Base-by-base conservation (phyloP, 306 rosid species). In the Quercus robur region DNA sequence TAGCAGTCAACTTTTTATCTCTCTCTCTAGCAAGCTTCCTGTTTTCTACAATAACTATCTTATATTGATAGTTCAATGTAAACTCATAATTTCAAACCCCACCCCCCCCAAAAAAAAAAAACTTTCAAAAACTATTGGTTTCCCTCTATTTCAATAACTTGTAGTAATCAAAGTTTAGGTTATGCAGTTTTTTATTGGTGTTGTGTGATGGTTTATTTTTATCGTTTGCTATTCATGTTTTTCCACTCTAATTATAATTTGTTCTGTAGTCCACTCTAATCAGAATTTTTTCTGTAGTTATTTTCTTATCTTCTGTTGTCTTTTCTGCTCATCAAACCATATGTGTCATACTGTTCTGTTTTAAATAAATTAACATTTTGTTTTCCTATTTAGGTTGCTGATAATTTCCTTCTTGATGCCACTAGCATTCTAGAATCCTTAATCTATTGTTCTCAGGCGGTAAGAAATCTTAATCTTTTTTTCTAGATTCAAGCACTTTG, bases 401-500 rank as follows among this genome's bases (percentile, higher is more conserved):
- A 96, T 86, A 89, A 96, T 82, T 86, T 96, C 81, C 99, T 96
- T 86, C 98, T 93, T 21, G 98, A 96, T 84, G 84, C 99, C 41
- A 88, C 89, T 25, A 93, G 99, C 90, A 96, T 93, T 89, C 84
- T 91, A 31, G 99, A 96, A 81, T 93, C 99, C 51, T 88, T 93
- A 87, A 96, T 96, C 81, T 96, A 93, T 87, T 96, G 98, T 81
- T 93, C 98, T 55, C 98, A 96, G 87, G 93, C 99, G 70, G 91
- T 96, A 30, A 84, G 99, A 88, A 93, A 41, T 41, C 46, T 8
- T 41, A 41, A 41, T 41, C 3, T 8, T 0, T 8, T 41, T 41
- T 41, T 41, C 46, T 41, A 41, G 46, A 41, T 41, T 41, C 54
- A 49, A 49, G 54, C 17, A 49, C 54, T 49, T 49, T 49, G 54